phyloP scores from a whole-genome alignment of 106 monocot genomes.

The Acanthochlamys bracteata region DNA sequence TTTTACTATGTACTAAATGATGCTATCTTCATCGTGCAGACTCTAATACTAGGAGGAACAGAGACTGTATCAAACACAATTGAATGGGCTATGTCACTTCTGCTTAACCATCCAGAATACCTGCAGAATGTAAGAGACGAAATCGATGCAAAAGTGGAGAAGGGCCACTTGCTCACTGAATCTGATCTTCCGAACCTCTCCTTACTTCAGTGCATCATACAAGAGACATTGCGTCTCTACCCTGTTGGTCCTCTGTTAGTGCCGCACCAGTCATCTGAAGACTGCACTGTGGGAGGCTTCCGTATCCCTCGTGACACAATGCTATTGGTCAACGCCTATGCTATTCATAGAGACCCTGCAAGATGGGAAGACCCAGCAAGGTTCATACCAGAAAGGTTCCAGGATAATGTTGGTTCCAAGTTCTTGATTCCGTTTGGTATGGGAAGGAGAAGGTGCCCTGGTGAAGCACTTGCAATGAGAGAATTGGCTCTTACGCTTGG shows the following conservation, averaged over 20 bases:
- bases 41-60: slow-evolving; percentile 10
- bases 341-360: slow-evolving; percentile 18
- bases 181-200: slow-evolving; percentile 16
- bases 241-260: slow-evolving; percentile 17
- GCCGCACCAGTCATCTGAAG: slow-evolving; percentile 18
- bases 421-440: slow-evolving; percentile 20
- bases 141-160: slow-evolving; percentile 8
- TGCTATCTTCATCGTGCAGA: slow-evolving; percentile 1
- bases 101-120: slow-evolving; percentile 16
- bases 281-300: slow-evolving; percentile 17
- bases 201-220: slow-evolving; percentile 13
- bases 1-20: no score
- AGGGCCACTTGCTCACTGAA: slow-evolving; percentile 2
- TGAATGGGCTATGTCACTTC: slow-evolving; percentile 20
- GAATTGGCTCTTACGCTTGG: slow-evolving; percentile 17
- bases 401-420: background rate
- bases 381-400: slow-evolving; percentile 28
- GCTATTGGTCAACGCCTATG: slow-evolving; percentile 13
- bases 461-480: slow-evolving; percentile 13
- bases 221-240: slow-evolving; percentile 12
- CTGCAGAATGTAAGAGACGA: slow-evolving; percentile 9
- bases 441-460: slow-evolving; percentile 30
- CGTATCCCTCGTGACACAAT: slow-evolving; percentile 18
- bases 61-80: slow-evolving; percentile 16
- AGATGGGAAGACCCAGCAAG: slow-evolving; percentile 17